Conservation (phyloP, 2,329 filamentous ascomycete species). For the Triangularia verruculosa region DNA sequence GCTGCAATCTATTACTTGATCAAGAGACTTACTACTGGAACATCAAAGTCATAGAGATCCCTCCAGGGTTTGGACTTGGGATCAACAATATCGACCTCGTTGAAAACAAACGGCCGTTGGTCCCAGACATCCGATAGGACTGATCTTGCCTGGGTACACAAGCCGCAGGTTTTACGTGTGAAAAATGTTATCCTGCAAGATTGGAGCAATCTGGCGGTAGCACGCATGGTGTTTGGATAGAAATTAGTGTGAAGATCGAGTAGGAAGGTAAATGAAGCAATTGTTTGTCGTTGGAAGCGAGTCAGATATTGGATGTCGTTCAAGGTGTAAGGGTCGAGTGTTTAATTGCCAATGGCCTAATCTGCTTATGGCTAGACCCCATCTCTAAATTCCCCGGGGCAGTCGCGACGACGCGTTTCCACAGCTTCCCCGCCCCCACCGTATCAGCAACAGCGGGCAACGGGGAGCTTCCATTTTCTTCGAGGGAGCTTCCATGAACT, state of each 20-base stretch:
- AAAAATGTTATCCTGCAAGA: constrained; percentile 70
- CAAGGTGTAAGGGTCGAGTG: neutral
- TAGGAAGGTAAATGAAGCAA: too few relatives aligned
- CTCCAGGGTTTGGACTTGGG: constrained; percentile 63
- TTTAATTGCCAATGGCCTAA: neutral
- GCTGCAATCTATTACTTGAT: neutral
- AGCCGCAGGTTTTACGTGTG: constrained; percentile 66
- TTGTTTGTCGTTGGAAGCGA: neutral
- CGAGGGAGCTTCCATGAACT: constrained; percentile 26
- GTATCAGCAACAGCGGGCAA: constrained; percentile 6
- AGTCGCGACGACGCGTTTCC: neutral
- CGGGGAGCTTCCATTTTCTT: constrained; percentile 27
- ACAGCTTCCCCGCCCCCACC: constrained; percentile 26
- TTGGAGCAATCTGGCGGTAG: constrained; percentile 49
- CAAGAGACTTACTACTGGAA: constrained; percentile 63
- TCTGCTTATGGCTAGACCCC: constrained; percentile 7
- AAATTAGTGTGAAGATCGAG: neutral
- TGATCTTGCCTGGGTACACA: constrained; percentile 66
- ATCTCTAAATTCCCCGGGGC: neutral
- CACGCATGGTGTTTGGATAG: constrained; percentile 44
- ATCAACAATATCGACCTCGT: constrained; percentile 67
- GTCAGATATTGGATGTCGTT: neutral
- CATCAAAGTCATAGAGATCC: constrained; percentile 75
- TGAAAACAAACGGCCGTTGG: constrained; percentile 62
- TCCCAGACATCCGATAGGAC: constrained; percentile 69